A percentile compares a stretch with the other conserved stretches of the same genome.
Evolutionary conservation across 768 basidiomycete genomes (phyloP).

Genomic region (Boletus edulis): DNA sequence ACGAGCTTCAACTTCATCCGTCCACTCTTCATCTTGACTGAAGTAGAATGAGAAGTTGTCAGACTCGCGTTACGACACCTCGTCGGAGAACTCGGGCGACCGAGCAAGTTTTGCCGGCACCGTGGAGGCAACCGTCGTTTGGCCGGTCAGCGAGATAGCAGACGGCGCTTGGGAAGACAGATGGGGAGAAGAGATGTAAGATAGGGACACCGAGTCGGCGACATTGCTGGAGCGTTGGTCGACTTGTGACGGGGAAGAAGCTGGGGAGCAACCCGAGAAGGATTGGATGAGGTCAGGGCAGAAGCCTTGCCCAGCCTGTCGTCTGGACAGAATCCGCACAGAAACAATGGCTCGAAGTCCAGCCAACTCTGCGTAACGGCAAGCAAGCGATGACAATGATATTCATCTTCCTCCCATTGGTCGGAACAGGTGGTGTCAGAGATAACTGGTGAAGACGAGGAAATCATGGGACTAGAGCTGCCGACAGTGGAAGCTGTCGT

Average conservation of each 20-base stretch:
- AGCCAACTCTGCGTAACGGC: conserved; percentile 4
- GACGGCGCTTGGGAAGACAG: too few relatives aligned
- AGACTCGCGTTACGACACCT: not conserved
- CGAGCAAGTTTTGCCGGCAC: too few relatives aligned
- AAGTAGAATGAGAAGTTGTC: conserved; percentile 13
- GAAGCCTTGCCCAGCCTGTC: too few relatives aligned
- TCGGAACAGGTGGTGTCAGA: not conserved
- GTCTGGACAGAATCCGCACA: not conserved
- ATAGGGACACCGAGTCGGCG: not conserved
- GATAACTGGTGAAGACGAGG: not conserved
- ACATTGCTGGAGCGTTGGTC: not conserved
- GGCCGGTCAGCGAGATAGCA: too few relatives aligned
- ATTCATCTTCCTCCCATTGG: not conserved
- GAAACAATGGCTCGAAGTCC: not conserved
- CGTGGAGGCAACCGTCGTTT: too few relatives aligned
- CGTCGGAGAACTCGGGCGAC: too few relatives aligned
- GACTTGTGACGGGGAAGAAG: not conserved
- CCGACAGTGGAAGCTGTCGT: not conserved
- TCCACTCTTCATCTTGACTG: conserved; percentile 12
- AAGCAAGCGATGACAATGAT: not conserved
- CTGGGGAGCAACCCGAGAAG: not conserved
- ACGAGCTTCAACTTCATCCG: conserved; percentile 8
- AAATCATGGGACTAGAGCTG: too few relatives aligned
- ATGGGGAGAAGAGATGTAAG: too few relatives aligned
- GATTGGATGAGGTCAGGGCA: conserved; percentile 7